Evolutionary conservation across 176 grass and related monocot species (phyloP), one percentile per base, ranked within the genome.

Genomic region (Hyparrhenia diplandra): DNA sequence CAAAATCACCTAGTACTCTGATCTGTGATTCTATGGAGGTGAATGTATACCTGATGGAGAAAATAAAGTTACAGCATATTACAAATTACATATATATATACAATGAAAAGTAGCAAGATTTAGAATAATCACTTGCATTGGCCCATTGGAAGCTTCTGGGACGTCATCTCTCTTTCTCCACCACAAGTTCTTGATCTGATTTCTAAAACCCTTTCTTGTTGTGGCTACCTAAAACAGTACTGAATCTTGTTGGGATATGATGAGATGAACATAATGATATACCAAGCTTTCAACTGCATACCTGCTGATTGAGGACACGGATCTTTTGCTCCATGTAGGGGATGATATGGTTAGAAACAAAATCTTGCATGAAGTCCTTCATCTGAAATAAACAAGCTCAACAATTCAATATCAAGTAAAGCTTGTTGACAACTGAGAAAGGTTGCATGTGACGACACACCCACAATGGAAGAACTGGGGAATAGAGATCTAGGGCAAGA

Each of bases 131-230:
- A 74, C 90, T 87, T 95, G 88, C 96, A 84, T 95, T 82, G 84
- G 88, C 36, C 90, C 92, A 90, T 90, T 85, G 77, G 82, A 4
- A 67, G 90, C 90, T 90, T 99, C 96, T 84, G 90, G 92, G 35
- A 73, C 73, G 83, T 99, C 96, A 39, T 98, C 96, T 80, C 85
- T 93, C 87, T 99, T 99, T 90, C 96, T 93, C 92, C 90, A 98
- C 96, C 95, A 99, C 85, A 99, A 85, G 74, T 99, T 99, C 79
- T 99, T 99, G 69, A 99, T 99, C 69, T 99, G 96, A 86, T 99
- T 99, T 83, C 82, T 95, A 73, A 99, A 95, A 45, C 96, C 96
- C 85, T 93, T 95, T 76, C 96, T 99, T 71, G 90, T 95, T 67
- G 88, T 86, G 59, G 88, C 83, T 69, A 99, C 92, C 96, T 99